Percentiles rank a stretch among this genome's conserved stretches.
phyloP scores from a whole-genome alignment of 148 eudicot species.

The Chenopodium quinoa region DNA sequence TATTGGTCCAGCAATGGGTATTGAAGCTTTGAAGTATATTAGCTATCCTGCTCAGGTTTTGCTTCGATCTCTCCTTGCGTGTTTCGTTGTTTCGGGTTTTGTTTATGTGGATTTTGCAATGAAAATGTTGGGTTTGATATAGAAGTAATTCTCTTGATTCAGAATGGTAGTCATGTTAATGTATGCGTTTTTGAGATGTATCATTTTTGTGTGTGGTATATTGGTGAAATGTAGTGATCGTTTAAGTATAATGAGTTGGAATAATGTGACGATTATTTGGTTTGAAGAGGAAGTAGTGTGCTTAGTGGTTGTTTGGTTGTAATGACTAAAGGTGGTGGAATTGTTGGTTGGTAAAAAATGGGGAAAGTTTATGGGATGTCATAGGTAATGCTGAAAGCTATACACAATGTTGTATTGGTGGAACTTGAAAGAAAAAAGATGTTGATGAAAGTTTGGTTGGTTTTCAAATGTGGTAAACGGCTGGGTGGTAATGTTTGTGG shows the following conservation, averaged over 20 bases:
- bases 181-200: neutral
- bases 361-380: neutral
- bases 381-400: neutral
- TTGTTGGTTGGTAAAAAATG: neutral
- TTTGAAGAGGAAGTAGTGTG: neutral
- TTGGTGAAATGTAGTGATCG: neutral
- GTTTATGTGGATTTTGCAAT: neutral
- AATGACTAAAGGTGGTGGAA: neutral
- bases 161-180: neutral
- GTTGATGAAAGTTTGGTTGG: neutral
- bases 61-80: slow-evolving; percentile 9
- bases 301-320: neutral
- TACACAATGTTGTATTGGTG: neutral
- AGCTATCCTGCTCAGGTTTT: slow-evolving; percentile 94
- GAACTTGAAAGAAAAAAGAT: neutral
- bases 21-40: slow-evolving; percentile 91
- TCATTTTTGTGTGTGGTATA: neutral
- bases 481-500: neutral
- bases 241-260: neutral
- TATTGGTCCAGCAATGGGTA: slow-evolving; percentile 99
- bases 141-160: neutral
- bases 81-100: neutral
- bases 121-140: neutral
- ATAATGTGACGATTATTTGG: neutral
- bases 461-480: neutral